phyloP scores from a whole-genome alignment of 139 green algal species.

The Chlamydomonas schloesseri region DNA sequence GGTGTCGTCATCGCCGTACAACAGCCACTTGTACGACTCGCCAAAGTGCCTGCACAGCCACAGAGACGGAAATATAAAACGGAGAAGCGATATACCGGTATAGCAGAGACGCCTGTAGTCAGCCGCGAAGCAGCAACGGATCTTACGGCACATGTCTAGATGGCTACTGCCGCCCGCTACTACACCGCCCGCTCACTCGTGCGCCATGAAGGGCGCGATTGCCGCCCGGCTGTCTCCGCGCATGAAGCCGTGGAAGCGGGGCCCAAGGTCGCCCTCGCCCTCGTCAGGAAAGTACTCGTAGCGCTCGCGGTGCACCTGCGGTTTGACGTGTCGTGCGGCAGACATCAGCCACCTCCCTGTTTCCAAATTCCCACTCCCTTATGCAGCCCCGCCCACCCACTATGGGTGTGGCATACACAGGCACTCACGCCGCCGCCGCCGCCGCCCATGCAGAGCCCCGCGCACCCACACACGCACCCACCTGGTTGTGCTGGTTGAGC shows the following conservation, averaged over 20 bases:
- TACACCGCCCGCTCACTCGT: slow-evolving; percentile 25
- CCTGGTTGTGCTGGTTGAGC: slow-evolving; percentile 20
- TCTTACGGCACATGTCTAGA: too few relatives aligned
- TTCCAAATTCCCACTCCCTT: too few relatives aligned
- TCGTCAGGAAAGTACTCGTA: slow-evolving; percentile 39
- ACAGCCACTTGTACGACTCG: slow-evolving; percentile 57
- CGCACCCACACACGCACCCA: background rate
- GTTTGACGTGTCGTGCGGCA: background rate
- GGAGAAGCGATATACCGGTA: too few relatives aligned
- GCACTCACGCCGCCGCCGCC: too few relatives aligned
- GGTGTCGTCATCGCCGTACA: slow-evolving; percentile 61
- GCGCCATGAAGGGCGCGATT: slow-evolving; percentile 40
- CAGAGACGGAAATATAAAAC: too few relatives aligned
- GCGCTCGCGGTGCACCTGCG: slow-evolving; percentile 5
- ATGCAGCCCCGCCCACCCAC: too few relatives aligned
- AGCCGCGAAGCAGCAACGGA: too few relatives aligned
- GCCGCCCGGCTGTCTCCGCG: slow-evolving; percentile 18
- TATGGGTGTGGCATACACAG: too few relatives aligned
- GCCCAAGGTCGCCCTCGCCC: background rate
- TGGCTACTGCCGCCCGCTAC: too few relatives aligned
- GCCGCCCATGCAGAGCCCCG: too few relatives aligned
- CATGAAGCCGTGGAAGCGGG: slow-evolving; percentile 16
- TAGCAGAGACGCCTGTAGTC: too few relatives aligned
- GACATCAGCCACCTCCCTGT: too few relatives aligned
- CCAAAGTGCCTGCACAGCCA: slow-evolving; percentile 31